Conservation (phyloP, 768 basidiomycete genomes). For the Termitomyces sp. region DNA sequence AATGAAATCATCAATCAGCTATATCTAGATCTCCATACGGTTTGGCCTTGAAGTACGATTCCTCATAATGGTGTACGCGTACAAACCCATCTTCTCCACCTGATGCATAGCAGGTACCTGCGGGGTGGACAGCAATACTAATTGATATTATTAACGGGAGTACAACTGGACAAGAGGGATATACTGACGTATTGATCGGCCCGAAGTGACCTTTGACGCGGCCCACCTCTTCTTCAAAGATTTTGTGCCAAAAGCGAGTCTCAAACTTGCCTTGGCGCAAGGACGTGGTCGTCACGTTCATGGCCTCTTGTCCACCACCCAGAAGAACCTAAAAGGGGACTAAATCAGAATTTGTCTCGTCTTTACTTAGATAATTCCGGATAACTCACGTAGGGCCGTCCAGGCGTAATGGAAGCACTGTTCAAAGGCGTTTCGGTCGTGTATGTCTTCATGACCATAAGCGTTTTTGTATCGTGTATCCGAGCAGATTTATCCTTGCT, state of each 20-base stretch:
- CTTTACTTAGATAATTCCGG: neutral
- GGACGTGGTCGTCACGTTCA: slow-evolving; percentile 94
- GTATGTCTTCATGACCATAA: slow-evolving; percentile 90
- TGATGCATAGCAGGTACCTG: slow-evolving; percentile 83
- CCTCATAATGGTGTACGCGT: slow-evolving; percentile 89
- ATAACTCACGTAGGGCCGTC: slow-evolving; percentile 70
- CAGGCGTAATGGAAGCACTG: slow-evolving; percentile 82
- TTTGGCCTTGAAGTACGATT: slow-evolving; percentile 86
- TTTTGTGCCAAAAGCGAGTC: slow-evolving; percentile 95
- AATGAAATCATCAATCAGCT: slow-evolving; percentile 31
- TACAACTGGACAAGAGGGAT: neutral
- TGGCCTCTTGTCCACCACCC: slow-evolving; percentile 97
- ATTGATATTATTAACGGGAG: slow-evolving; percentile 1
- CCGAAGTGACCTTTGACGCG: slow-evolving; percentile 98
- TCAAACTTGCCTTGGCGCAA: slow-evolving; percentile 95
- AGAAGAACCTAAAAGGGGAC: slow-evolving; percentile 58
- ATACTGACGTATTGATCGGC: slow-evolving; percentile 87
- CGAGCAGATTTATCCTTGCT: slow-evolving; percentile 96
- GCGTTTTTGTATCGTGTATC: slow-evolving; percentile 84
- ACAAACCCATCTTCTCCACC: slow-evolving; percentile 97
- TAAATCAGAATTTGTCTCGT: neutral
- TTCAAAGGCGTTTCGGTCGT: slow-evolving; percentile 93
- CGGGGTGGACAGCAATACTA: slow-evolving; percentile 90
- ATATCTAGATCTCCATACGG: slow-evolving; percentile 88
- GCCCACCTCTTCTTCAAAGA: slow-evolving; percentile 95